phyloP scores from a whole-genome alignment of 163 green algal genomes.

The Scenedesmus sp. region DNA sequence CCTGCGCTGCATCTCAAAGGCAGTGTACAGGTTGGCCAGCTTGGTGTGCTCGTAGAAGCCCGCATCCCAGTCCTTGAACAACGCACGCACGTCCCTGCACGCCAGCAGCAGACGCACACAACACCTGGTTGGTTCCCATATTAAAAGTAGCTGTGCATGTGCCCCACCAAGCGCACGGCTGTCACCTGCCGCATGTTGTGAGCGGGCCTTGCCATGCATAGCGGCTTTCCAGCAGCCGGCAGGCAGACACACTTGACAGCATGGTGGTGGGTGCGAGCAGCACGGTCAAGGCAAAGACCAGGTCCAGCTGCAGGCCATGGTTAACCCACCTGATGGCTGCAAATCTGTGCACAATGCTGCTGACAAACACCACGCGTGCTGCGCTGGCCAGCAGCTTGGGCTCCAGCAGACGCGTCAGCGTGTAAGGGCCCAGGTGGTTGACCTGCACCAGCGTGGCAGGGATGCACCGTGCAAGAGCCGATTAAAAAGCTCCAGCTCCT shows the following conservation, averaged over 20 bases:
- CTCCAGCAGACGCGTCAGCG: slow-evolving; percentile 86
- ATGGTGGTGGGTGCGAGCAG: too few species aligned
- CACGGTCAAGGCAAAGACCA: too few species aligned
- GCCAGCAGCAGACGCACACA: neutral
- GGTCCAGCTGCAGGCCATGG: neutral
- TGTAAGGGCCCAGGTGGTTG: slow-evolving; percentile 83
- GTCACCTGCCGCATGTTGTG: too few species aligned
- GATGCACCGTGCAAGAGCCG: neutral
- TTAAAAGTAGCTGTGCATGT: too few species aligned
- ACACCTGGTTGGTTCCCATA: too few species aligned
- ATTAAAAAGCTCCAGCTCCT: neutral
- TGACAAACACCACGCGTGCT: slow-evolving; percentile 84
- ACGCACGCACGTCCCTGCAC: slow-evolving; percentile 16
- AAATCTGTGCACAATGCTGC: slow-evolving; percentile 77
- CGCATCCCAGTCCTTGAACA: slow-evolving; percentile 63
- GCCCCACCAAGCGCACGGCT: too few species aligned
- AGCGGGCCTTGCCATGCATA: too few species aligned
- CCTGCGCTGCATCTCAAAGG: slow-evolving; percentile 78
- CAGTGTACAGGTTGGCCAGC: slow-evolving; percentile 87
- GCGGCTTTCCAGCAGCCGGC: too few species aligned
- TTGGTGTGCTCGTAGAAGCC: slow-evolving; percentile 73
- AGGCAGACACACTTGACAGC: too few species aligned
- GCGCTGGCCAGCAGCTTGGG: slow-evolving; percentile 70
- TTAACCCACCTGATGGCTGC: slow-evolving; percentile 54
- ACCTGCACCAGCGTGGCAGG: neutral